These are phyloP conservation scores for Citrus glauca DNA, from an alignment of 345 rosid species.

Conservation along the genomic window DNA sequence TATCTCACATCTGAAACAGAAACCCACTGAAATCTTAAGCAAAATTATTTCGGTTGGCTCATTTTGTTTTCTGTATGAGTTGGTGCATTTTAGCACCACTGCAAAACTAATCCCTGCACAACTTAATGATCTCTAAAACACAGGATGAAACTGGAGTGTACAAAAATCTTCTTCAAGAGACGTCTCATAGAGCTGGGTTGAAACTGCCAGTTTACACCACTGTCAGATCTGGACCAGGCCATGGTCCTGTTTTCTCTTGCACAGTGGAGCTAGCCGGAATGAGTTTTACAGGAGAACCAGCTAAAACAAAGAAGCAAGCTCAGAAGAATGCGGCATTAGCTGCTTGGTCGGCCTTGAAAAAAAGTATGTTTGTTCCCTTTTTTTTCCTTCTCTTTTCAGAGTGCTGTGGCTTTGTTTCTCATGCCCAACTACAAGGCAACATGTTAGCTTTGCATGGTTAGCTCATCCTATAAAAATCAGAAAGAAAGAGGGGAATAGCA, in stretches of 20 bases:
- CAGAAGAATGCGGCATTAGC: conserved; percentile 44
- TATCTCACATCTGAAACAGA: background rate
- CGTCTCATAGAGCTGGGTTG: conserved; percentile 46
- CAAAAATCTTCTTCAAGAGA: conserved; percentile 48
- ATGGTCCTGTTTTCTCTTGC: conserved; percentile 37
- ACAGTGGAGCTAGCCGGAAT: conserved; percentile 41
- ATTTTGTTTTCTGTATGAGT: background rate
- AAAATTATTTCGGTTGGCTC: background rate
- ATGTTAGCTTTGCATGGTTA: background rate
- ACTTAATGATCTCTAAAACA: background rate
- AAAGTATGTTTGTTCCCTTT: conserved; percentile 12
- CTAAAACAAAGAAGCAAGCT: conserved; percentile 49
- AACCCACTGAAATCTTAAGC: background rate
- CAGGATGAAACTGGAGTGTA: conserved; percentile 55
- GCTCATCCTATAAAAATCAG: background rate
- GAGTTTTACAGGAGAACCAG: conserved; percentile 38
- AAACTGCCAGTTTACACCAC: conserved; percentile 43
- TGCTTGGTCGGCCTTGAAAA: conserved; percentile 42
- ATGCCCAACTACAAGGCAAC: background rate
- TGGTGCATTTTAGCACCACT: background rate
- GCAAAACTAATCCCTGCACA: conserved; percentile 1
- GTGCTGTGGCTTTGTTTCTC: background rate
- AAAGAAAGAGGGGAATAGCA: background rate
- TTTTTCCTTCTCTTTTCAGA: background rate
- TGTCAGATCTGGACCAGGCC: conserved; percentile 42